Conservation (phyloP, 345 rosid genomes). For the Eucalyptus viminalis region DNA sequence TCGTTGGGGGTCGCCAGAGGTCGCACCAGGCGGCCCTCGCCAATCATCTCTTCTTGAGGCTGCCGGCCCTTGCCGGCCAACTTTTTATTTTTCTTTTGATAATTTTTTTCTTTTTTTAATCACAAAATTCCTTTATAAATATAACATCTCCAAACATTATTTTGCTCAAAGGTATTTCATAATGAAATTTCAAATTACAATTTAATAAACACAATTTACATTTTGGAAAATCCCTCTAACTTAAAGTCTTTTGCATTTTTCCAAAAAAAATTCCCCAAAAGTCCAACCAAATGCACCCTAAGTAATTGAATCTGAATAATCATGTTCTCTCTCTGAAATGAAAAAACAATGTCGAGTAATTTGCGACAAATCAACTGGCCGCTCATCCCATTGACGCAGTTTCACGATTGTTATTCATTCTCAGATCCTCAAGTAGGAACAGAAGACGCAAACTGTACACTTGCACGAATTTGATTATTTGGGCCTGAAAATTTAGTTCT, state of each 20-base stretch:
- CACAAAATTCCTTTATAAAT: background rate
- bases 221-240: no score
- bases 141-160: background rate
- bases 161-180: no score
- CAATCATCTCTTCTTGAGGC: no score
- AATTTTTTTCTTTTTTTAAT: no score
- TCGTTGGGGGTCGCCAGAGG: accelerated
- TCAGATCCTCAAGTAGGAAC: background rate
- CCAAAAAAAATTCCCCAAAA: background rate
- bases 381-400: background rate
- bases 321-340: background rate
- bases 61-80: accelerated
- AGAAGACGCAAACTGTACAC: background rate
- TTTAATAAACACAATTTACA: no score
- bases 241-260: no score
- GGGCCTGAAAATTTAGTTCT: background rate
- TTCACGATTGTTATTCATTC: background rate
- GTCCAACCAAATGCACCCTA: no score
- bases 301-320: background rate
- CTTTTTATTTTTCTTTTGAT: no score
- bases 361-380: background rate
- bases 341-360: background rate
- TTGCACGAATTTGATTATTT: background rate
- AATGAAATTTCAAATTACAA: no score
- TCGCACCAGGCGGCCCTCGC: accelerated